These are phyloP conservation scores for Candida boidinii DNA, from an alignment of 805 yeast species.

Conservation along the genomic window DNA sequence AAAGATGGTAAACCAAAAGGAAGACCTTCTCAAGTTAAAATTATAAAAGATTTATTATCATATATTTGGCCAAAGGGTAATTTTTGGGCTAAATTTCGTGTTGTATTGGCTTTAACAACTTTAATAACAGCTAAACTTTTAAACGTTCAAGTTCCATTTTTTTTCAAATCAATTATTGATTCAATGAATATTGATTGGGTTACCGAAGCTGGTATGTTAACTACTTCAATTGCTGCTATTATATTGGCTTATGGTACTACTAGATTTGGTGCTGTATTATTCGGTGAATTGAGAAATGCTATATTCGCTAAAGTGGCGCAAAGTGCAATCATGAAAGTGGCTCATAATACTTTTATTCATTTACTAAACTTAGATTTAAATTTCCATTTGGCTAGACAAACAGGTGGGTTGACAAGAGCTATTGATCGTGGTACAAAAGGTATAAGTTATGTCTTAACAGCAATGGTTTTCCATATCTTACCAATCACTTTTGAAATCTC, in stretches of 20 bases:
- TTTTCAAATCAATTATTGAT: conserved; percentile 82
- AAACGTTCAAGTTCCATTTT: conserved; percentile 94
- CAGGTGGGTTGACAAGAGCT: conserved; percentile 94
- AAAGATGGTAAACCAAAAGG: conserved; percentile 8
- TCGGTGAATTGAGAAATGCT: conserved; percentile 93
- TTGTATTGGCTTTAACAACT: conserved; percentile 62
- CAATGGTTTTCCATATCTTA: conserved; percentile 95
- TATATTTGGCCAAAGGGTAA: conserved; percentile 81
- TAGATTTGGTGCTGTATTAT: conserved; percentile 85
- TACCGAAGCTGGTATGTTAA: conserved; percentile 47
- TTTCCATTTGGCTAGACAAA: conserved; percentile 85
- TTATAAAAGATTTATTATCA: conserved; percentile 52
- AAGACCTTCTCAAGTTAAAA: conserved; percentile 37
- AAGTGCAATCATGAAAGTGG: conserved; percentile 84
- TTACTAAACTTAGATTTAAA: conserved; percentile 76
- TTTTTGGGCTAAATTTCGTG: conserved; percentile 60
- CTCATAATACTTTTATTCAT: conserved; percentile 79
- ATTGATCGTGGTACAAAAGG: conserved; percentile 98
- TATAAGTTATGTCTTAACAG: conserved; percentile 82
- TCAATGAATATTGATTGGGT: conserved; percentile 89
- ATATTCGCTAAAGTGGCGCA: conserved; percentile 94
- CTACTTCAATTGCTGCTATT: conserved; percentile 56
- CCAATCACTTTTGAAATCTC: conserved; percentile 90
- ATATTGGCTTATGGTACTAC: conserved; percentile 90
- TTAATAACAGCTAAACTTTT: conserved; percentile 75